A percentile compares a stretch with the other conserved stretches of the same genome.
phyloP scores from a whole-genome alignment of 2,329 filamentous ascomycete genomes.

The Blastomyces percursus region DNA sequence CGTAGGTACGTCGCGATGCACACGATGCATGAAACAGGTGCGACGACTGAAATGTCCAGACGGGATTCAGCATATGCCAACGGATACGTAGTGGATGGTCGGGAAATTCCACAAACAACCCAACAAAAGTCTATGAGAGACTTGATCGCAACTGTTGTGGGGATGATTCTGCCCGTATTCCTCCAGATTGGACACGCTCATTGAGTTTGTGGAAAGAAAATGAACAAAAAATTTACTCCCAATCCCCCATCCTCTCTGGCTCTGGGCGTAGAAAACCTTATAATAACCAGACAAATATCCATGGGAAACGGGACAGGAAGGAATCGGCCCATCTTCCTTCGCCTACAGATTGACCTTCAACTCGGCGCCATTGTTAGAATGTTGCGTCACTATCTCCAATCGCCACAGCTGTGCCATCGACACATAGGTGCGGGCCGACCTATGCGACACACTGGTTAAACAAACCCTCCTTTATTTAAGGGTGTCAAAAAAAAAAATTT shows the following conservation, averaged over 20 bases:
- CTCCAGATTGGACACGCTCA: slow-evolving; percentile 39
- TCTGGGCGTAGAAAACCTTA: not conserved
- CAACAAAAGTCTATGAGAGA: slow-evolving; percentile 36
- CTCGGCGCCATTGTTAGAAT: not conserved
- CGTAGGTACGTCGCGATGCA: slow-evolving; percentile 93
- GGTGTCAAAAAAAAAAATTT: too few species aligned
- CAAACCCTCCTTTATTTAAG: not conserved
- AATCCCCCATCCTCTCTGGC: not conserved
- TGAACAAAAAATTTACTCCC: not conserved
- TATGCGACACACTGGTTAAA: not conserved
- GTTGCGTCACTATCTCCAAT: not conserved
- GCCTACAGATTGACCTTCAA: not conserved
- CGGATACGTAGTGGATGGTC: slow-evolving; percentile 31
- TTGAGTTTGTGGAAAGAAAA: slow-evolving; percentile 13
- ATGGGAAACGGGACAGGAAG: not conserved
- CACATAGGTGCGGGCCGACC: not conserved
- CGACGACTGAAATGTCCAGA: slow-evolving; percentile 17
- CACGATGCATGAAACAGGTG: slow-evolving; percentile 71
- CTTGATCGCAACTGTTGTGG: slow-evolving; percentile 36
- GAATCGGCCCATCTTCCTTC: not conserved
- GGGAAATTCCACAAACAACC: slow-evolving; percentile 23
- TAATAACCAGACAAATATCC: not conserved
- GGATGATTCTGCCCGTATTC: slow-evolving; percentile 39
- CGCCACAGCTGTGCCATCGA: not conserved
- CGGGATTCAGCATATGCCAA: slow-evolving; percentile 27